These are phyloP conservation scores for Xerocomus minutiporus DNA, from an alignment of 1,284 basidiomycete genomes.

Conservation along the genomic window DNA sequence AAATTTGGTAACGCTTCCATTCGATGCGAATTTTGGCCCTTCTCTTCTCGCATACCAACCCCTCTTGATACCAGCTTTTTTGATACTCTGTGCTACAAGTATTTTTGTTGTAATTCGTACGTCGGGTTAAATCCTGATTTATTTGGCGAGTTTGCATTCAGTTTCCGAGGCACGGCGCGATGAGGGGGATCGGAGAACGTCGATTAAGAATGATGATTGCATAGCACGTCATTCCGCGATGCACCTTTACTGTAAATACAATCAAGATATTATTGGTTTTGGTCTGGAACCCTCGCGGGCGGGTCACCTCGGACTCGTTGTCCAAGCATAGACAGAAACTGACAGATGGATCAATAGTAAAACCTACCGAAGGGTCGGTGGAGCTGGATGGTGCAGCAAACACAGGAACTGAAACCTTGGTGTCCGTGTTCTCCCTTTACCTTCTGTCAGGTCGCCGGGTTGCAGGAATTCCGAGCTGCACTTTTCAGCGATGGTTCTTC, in stretches of 20 bases:
- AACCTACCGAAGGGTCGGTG: background rate
- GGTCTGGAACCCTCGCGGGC: background rate
- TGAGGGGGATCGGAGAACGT: background rate
- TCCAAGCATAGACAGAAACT: background rate
- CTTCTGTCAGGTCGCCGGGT: background rate
- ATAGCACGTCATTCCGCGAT: background rate
- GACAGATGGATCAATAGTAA: background rate
- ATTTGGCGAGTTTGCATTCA: too few relatives aligned
- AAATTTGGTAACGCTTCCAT: too few relatives aligned
- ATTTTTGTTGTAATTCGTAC: too few relatives aligned
- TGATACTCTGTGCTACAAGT: background rate
- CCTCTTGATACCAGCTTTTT: background rate
- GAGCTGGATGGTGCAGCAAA: background rate
- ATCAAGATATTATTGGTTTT: background rate
- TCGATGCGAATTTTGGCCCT: background rate
- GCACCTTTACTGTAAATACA: conserved; percentile 3
- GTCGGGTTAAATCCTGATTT: too few relatives aligned
- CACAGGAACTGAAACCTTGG: background rate
- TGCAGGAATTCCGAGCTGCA: too few relatives aligned
- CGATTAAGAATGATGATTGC: background rate
- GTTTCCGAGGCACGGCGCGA: background rate
- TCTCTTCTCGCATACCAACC: background rate
- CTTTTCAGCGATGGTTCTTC: background rate
- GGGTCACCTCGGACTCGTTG: background rate
- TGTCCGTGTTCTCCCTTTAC: background rate